Base-by-base conservation (phyloP, 805 yeast species). In the Ogataea neopini region DNA sequence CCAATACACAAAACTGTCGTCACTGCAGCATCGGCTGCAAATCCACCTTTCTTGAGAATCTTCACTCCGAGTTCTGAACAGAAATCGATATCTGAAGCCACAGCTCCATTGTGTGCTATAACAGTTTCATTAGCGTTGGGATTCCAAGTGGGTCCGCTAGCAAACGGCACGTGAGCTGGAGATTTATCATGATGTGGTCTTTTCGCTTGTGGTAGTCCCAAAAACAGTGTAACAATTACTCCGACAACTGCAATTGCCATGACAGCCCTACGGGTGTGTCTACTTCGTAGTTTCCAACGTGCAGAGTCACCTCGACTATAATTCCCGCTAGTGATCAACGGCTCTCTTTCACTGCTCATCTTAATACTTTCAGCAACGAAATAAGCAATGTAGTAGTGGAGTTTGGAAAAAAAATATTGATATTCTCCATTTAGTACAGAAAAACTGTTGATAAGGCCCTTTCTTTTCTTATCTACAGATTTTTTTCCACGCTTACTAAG, bases 11-110 rank as follows among this genome's bases (percentile, higher is more conserved):
- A 72, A 0, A 96, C 88, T 10, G 88, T 86, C 0, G 96, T 85
- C 2, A 92, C 84, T 0, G 96, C 88, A 0, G 97, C 96, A 63
- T 92, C 99, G 0, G 96, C 97, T 1, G 97, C 97, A 58, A 81
- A 84, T 0, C 97, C 95, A 6, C 80, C 81, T 18, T 58, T 54
- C 44, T 66, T 58, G 25, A 86, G 64, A 14, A 86, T 79, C 5
- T 73, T 67, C 4, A 73, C 73, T 6, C 89, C 94, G 73, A 85
- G 62, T 14, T 71, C 58, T 1, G 91, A 84, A 61, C 94, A 86
- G 13, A 67, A 49, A 8, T 79, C 81, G 2, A 80, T 77, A 60
- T 86, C 94, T 33, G 81, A 73, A 1, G 88, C 79, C 8, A 86
- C 88, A 61, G 86, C 87, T 6, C 83, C 89, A 14, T 72, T 55